Percentiles rank a stretch among this genome's conserved stretches.
Evolutionary conservation across 352 stramenopile genomes (phyloP).

Genomic region (Globisporangium spiculum): DNA sequence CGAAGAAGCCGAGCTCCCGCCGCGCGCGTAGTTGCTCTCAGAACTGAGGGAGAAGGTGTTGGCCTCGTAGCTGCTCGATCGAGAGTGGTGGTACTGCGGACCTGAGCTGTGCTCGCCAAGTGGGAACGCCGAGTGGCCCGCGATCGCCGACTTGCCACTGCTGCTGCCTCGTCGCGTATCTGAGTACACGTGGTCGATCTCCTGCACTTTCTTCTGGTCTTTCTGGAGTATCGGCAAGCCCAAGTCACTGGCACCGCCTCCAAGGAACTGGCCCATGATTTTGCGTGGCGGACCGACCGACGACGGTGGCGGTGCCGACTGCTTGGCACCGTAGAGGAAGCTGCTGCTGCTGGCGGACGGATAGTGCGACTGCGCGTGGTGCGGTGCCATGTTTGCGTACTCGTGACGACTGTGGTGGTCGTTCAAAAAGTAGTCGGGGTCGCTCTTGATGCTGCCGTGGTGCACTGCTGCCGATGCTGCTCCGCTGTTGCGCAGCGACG

Average conservation of each 20-base stretch:
- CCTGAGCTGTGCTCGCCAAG: conserved; percentile 14
- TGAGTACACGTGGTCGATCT: conserved; percentile 35
- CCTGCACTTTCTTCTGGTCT: conserved; percentile 33
- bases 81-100: conserved; percentile 20
- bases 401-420: conserved; percentile 14
- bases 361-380: conserved; percentile 20
- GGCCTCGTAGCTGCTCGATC: conserved; percentile 18
- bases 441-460: conserved; percentile 11
- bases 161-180: conserved; percentile 25
- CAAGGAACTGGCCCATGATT: conserved; percentile 38
- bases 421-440: conserved; percentile 15
- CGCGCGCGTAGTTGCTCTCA: conserved; percentile 23
- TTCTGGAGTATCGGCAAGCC: conserved; percentile 31
- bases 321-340: conserved; percentile 40
- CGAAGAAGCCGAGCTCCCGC: conserved; percentile 3
- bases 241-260: conserved; percentile 17
- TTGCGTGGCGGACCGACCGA: conserved; percentile 29
- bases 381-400: conserved; percentile 17
- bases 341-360: conserved; percentile 17
- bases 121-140: conserved; percentile 19
- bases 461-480: not conserved
- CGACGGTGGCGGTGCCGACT: conserved; percentile 24
- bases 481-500: conserved; percentile 10
- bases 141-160: conserved; percentile 18
- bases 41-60: conserved; percentile 26